Base-by-base conservation (phyloP, 495 filamentous ascomycete genomes). In the Podospora pseudoanserina region DNA sequence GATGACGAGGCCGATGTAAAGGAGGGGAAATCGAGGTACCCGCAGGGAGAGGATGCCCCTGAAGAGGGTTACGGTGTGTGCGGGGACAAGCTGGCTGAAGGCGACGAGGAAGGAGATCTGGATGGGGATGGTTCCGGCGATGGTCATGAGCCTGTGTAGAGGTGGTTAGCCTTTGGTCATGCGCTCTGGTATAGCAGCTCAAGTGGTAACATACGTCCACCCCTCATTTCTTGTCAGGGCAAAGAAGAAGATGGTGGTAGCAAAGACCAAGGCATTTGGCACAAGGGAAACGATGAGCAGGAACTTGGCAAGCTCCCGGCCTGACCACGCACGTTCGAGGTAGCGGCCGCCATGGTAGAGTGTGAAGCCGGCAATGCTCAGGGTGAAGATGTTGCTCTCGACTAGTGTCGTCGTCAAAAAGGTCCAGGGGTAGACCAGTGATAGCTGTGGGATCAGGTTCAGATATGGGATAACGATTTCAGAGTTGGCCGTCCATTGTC, bases 71-170 rank as follows among this genome's bases (percentile, higher is more conserved):
- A 99, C 94, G n/a, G 95, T 98, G 79, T 99, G 95, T 75, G 97
- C 93, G 30, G 95, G 95, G 23, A 98, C 92, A 44, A 99, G 91
- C 78, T 99, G 96, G 80, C 97, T 97, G 81, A 98, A 97, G 65
- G 95, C 92, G 73, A 99, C 93, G 67, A 99, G 89, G 82, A 97
- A 98, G 68, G 92, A 93, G 39, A 91, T 92, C 79, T 97, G 94
- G 63, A 97, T 84, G 16, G 93, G 88, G 68, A 96, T 88, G 57
- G 91, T 93, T 68, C 96, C 96, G 74, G 90, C 91, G 72, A 97
- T 91, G 66, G 92, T 88, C 53, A 87, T 90, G 56, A 90, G 80
- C 39, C 90, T 95, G 78, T 59, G 62, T 58, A 68, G 7, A 34
- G 18, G 30, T 54, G 60, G 49, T 26, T 55, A 55, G 16, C 49